These are phyloP conservation scores for Aegilops speltoides DNA, from an alignment of 176 grass and related monocot species.

Conservation along the genomic window DNA sequence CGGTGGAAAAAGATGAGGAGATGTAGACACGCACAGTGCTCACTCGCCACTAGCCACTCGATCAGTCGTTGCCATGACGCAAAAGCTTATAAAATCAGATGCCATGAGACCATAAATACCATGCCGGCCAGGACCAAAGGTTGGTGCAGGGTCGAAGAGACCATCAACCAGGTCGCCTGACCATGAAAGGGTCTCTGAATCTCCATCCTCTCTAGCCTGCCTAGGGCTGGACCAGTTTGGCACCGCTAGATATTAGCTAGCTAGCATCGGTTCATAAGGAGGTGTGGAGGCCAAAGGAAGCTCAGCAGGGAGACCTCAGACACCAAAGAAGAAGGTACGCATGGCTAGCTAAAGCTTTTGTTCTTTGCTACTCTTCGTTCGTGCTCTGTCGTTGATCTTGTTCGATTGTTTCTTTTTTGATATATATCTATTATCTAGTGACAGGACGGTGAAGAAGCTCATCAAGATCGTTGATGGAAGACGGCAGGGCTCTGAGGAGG, in stretches of 20 bases:
- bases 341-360: background rate
- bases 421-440: too few relatives aligned
- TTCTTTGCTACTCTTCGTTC: background rate
- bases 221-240: conserved; percentile 30
- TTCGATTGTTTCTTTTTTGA: background rate
- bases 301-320: conserved; percentile 4
- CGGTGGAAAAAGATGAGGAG: conserved; percentile 49
- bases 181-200: conserved; percentile 25
- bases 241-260: conserved; percentile 21
- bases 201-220: conserved; percentile 36
- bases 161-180: conserved; percentile 23
- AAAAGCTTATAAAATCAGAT: conserved; percentile 47
- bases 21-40: background rate
- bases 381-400: background rate
- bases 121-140: conserved; percentile 23
- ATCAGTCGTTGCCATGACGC: conserved; percentile 28
- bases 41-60: background rate
- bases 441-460: conserved; percentile 17
- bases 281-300: background rate
- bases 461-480: conserved; percentile 41
- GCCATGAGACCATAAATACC: conserved; percentile 49
- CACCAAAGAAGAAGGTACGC: background rate
- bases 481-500: conserved; percentile 23
- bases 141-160: conserved; percentile 35
- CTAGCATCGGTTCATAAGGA: conserved; percentile 31